These are phyloP conservation scores for Xylaria flabelliformis DNA, from an alignment of 495 filamentous ascomycete genomes.

Conservation along the genomic window DNA sequence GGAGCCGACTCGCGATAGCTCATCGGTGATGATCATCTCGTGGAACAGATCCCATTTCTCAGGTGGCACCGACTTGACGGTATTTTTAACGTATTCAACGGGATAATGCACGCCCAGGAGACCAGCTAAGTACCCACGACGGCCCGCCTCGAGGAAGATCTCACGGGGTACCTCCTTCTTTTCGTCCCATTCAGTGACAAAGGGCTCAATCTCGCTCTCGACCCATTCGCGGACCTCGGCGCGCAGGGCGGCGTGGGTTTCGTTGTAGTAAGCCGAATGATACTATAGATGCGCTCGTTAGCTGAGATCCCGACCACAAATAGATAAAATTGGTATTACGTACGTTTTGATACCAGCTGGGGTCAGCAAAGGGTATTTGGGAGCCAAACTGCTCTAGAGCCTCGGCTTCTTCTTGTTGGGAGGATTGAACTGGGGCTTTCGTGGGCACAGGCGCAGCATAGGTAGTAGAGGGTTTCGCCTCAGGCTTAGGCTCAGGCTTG, in stretches of 20 bases:
- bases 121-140: slow-evolving; percentile 89
- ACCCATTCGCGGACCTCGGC: slow-evolving; percentile 92
- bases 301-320: neutral
- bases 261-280: slow-evolving; percentile 94
- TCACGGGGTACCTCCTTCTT: slow-evolving; percentile 81
- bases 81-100: slow-evolving; percentile 69
- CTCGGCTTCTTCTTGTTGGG: slow-evolving; percentile 65
- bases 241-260: slow-evolving; percentile 87
- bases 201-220: slow-evolving; percentile 85
- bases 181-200: slow-evolving; percentile 97
- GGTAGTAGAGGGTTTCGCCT: slow-evolving; percentile 59
- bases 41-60: slow-evolving; percentile 99
- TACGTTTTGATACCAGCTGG: slow-evolving; percentile 95
- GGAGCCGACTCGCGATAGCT: slow-evolving; percentile 84
- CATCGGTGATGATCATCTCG: slow-evolving; percentile 92
- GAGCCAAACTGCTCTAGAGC: slow-evolving; percentile 84
- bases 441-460: slow-evolving; percentile 59
- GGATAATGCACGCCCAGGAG: slow-evolving; percentile 85
- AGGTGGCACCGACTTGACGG: slow-evolving; percentile 75
- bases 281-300: slow-evolving; percentile 63
- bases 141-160: slow-evolving; percentile 96
- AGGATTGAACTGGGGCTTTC: slow-evolving; percentile 48
- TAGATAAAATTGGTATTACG: neutral
- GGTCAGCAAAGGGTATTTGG: slow-evolving; percentile 90
- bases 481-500: slow-evolving; percentile 49